phyloP scores from a whole-genome alignment of 106 monocot species.

The Allium fistulosum region DNA sequence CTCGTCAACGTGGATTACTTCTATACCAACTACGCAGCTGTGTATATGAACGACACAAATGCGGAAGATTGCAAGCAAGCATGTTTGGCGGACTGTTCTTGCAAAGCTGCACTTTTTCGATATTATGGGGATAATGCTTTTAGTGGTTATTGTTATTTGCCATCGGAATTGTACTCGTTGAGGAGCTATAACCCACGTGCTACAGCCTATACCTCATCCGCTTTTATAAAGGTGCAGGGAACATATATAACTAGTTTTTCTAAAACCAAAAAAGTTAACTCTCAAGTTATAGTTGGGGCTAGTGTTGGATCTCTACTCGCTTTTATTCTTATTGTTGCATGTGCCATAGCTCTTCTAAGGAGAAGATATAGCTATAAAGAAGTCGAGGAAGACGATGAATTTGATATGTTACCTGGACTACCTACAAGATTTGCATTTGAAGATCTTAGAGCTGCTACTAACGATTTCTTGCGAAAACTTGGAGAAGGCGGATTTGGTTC shows the following conservation, averaged over 20 bases:
- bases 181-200: background rate
- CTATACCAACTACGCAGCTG: background rate
- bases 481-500: conserved; percentile 17
- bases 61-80: conserved; percentile 29
- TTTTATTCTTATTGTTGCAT: background rate
- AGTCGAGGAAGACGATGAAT: conserved; percentile 11
- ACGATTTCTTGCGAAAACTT: background rate
- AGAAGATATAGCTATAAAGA: conserved; percentile 4
- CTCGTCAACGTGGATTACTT: conserved; percentile 17
- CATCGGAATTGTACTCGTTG: conserved; percentile 25
- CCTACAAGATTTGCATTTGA: conserved; percentile 29
- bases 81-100: conserved; percentile 37
- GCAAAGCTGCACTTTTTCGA: conserved; percentile 28
- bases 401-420: conserved; percentile 14
- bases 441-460: conserved; percentile 16
- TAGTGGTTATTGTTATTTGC: conserved; percentile 32
- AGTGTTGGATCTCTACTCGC: background rate
- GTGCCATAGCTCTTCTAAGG: background rate
- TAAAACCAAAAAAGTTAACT: too few relatives aligned
- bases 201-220: conserved; percentile 21
- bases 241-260: too few relatives aligned
- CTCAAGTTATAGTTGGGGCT: background rate
- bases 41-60: background rate
- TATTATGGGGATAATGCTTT: conserved; percentile 9
- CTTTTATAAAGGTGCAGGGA: conserved; percentile 46